Evolutionary conservation across 352 stramenopile species (phyloP), one percentile per base, ranked within the genome.

Genomic region (Thalassiosira livingstoniorum): DNA sequence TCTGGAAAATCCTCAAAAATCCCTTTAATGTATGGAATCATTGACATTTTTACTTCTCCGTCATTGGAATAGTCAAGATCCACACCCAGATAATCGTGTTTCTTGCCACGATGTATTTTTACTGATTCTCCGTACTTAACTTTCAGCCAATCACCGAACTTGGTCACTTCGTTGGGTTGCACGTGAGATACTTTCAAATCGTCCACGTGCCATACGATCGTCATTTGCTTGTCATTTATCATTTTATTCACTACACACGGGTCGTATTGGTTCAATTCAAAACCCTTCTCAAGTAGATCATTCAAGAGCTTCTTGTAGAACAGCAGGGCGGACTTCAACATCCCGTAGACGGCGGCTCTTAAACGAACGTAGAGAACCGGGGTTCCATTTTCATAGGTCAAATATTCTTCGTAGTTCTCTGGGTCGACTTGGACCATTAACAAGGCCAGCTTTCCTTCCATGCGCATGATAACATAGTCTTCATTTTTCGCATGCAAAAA

Each of bases 261-360:
- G 37, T 90, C 76, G 70, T 90, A 89, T 60, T 78, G 78, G 53
- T 91, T 91, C 0, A 80, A 11, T 29, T 64, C 72, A 47, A 68
- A 68, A 23, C 37, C 3, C 3, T 21, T 54, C 4, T 34, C 2
- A 15, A 27, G 51, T 32, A 68, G 37, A 2, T 68, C n/a, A 25
- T 21, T 83, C 78, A 64, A 51, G 2, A 90, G 51, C 5, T 86
- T 66, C 23, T 69, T 43, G 63, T 80, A 88, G 29, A 85, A 86
- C 27, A 82, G 54, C 25, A 71, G 27, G 31, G 64, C 39, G 23
- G 54, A 60, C 29, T 76, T 37, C 5, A 86, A 7, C 11, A 75
- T 80, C 18, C 82, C 82, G 32, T 86, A 88, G 0, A 88, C 42
- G 0, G 82, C 82, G 35, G 79, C 79, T 54, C 47, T 43, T 4